phyloP scores from a whole-genome alignment of 2,329 filamentous ascomycete species.

The Pestalotiopsis fici region DNA sequence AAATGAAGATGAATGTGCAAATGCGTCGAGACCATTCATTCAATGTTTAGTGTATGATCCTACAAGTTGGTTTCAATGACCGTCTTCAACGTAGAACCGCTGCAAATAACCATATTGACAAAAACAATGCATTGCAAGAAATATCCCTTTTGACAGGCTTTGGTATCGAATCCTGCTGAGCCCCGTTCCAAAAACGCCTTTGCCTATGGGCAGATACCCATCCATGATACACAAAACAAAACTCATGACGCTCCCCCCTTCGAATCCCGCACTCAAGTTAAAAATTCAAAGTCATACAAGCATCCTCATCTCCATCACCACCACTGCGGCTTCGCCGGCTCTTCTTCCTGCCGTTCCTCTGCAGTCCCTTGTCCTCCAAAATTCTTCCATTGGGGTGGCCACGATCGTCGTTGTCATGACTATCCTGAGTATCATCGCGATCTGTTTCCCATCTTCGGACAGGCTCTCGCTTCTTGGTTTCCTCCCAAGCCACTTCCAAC shows the following conservation, averaged over 20 bases:
- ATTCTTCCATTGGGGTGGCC: not conserved
- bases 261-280: not conserved
- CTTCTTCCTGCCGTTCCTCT: not conserved
- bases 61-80: not conserved
- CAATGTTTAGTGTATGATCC: not conserved
- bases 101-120: not conserved
- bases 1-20: not conserved
- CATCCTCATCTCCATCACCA: not conserved
- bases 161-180: not conserved
- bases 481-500: slow-evolving; percentile 50
- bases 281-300: not conserved
- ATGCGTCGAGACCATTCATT: not conserved
- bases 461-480: slow-evolving; percentile 16
- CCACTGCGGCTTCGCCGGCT: not conserved
- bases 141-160: not conserved
- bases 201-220: not conserved
- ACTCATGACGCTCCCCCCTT: not conserved
- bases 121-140: not conserved
- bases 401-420: not conserved
- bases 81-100: not conserved
- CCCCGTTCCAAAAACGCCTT: not conserved
- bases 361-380: not conserved
- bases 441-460: slow-evolving; percentile 5
- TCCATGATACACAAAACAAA: not conserved
- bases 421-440: not conserved